Base-by-base conservation (phyloP, 306 rosid species). In the Dicorynia guianensis region DNA sequence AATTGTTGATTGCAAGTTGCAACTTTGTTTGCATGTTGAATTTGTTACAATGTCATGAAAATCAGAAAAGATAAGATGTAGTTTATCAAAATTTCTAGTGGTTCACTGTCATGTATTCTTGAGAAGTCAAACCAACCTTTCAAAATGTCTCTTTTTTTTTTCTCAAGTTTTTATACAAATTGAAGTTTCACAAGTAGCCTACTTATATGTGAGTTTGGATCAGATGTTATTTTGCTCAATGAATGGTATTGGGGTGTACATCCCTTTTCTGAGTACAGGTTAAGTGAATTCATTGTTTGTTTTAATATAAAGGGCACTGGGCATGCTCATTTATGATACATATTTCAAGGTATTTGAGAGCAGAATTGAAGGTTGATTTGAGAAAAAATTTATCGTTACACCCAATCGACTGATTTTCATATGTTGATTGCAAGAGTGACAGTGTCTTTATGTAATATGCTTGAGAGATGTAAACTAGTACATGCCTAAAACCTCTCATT, bases 1-100 rank as follows among this genome's bases (percentile, higher is more conserved):
- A 34, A 72, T 79, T 7, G 9, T 73, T 59, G 47, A 8, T 77
- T 76, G 50, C 56, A 34, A 52, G 54, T 77, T 76, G 50, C 56
- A 34, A 52, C 58, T 71, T 42, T 66, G 14, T 47, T 80, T 63
- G 46, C 67, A 67, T 72, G 58, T 13, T 68, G 36, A 49, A 18
- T 68, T 75, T 67, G 35, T 47, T 67, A 36, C 18, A 3, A 11
- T 64, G 63, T 67, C 43, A 36, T 36, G 13, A 13, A 74, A 34
- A 5, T 63, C 30, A 25, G 34, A 30, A 73, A 46, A 55, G 66
- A 63, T 63, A 47, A 71, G 69, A 50, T 38, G 12, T 6, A 4
- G 7, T 66, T 60, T 43, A 8, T 40, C 25, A 18, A 66, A 14
- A 19, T 69, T 72, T 59, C 73, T 20, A 42, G 33, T 43, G 66